Evolutionary conservation across 2,329 filamentous ascomycete species (phyloP), one percentile per base, ranked within the genome.

Genomic region (Xylaria sp.): DNA sequence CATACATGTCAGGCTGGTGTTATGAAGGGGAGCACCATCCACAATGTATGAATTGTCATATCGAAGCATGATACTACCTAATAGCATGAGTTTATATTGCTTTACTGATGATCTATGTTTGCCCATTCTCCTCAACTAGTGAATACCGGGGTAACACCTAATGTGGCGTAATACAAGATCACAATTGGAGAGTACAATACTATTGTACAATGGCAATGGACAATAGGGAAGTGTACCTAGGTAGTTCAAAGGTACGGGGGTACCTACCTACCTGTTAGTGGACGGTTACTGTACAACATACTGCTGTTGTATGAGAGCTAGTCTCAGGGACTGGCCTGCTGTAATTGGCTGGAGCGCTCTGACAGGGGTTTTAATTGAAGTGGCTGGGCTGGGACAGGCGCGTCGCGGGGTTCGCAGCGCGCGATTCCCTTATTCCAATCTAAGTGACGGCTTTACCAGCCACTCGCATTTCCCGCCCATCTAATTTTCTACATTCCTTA

Each of bases 341-440:
- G 36, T 60, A 45, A 66, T 69, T 69, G 66, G 66, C 34, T 34
- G 27, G 17, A 2, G 4, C 3, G 3, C 42, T 9, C 42, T 3
- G 45, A 55, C 75, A 76, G 72, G 75, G 75, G 55, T 72, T 75
- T 76, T 74, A 77, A 77, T 77, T 76, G 69, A 73, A 73, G 74
- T 76, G 74, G 75, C 75, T 77, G 75, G 74, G 75, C 75, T 77
- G 75, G 65, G 61, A 21, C 48, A 19, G 66, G 61, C 69, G 69
- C 69, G 69, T 69, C 69, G 65, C 64, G 65, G 68, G 65, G 61
- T 56, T 30, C 19, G 3, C 11, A 64, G 56, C 69, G 56, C 69
- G 63, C 69, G 63, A 55, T 53, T 48, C 17, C 50, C 54, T 17
- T 45, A 57, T 54, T 34, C 42, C 56, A 60, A 47, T 50, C 19